Conservation (phyloP, 2,329 filamentous ascomycete genomes). For the Coleophoma eucalyptorum region DNA sequence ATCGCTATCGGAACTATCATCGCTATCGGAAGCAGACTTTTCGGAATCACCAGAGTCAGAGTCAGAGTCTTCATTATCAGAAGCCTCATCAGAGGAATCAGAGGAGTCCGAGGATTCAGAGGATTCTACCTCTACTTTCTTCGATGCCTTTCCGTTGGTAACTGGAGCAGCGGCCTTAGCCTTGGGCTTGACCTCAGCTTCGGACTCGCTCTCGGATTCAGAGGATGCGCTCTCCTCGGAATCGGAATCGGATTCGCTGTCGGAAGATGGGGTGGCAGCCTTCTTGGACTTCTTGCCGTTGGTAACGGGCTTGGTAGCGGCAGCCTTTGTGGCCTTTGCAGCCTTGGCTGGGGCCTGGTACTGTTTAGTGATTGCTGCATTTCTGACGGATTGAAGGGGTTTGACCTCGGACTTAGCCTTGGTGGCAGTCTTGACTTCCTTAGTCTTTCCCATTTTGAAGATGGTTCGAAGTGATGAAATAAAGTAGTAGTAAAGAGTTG, state of each 20-base stretch:
- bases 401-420: conserved; percentile 47
- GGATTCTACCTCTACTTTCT: conserved; percentile 29
- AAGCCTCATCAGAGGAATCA: conserved; percentile 13
- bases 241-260: conserved; percentile 27
- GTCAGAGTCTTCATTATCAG: conserved; percentile 12
- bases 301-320: conserved; percentile 37
- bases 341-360: conserved; percentile 61
- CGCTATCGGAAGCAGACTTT: conserved; percentile 24
- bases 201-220: conserved; percentile 16
- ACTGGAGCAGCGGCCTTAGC: conserved; percentile 10
- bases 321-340: conserved; percentile 65
- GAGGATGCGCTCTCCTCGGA: conserved; percentile 30
- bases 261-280: conserved; percentile 35
- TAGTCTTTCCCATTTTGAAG: conserved; percentile 61
- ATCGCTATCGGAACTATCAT: conserved; percentile 22
- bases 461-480: background rate
- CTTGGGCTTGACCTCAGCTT: conserved; percentile 29
- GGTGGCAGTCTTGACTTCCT: conserved; percentile 54
- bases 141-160: conserved; percentile 29
- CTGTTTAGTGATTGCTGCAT: conserved; percentile 63
- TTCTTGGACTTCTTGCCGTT: conserved; percentile 43
- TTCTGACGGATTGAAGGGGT: conserved; percentile 55
- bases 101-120: conserved; percentile 31
- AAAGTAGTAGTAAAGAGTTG: background rate
- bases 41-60: conserved; percentile 17